These are phyloP conservation scores for Diddensiella caesifluorescens DNA, from an alignment of 805 yeast genomes.

Conservation along the genomic window DNA sequence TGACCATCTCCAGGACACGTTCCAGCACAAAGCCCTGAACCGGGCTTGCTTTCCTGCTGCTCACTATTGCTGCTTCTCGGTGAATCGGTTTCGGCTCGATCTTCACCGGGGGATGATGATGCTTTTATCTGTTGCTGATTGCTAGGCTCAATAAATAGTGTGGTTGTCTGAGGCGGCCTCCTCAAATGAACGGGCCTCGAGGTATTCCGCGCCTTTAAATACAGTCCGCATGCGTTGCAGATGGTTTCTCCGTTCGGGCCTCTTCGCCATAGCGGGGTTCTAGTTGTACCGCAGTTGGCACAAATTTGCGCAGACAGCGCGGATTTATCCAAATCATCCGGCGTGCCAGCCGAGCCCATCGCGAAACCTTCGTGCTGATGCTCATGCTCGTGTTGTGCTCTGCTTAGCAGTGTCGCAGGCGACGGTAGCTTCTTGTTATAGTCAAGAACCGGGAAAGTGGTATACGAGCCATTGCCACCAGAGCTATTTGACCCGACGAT, in stretches of 20 bases:
- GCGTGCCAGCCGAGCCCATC: no score
- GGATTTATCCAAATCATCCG: no score
- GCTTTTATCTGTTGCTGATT: not conserved
- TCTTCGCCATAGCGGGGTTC: slow-evolving; percentile 93
- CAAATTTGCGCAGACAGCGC: slow-evolving; percentile 47
- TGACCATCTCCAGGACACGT: slow-evolving; percentile 71
- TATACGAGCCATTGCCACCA: not conserved
- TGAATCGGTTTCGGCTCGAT: not conserved
- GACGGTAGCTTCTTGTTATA: not conserved
- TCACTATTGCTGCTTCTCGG: not conserved
- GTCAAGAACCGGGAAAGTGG: not conserved
- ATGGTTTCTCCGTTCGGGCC: slow-evolving; percentile 87
- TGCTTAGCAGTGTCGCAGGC: not conserved
- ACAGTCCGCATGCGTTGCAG: slow-evolving; percentile 95
- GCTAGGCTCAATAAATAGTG: slow-evolving; percentile 25
- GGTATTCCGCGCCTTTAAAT: slow-evolving; percentile 52
- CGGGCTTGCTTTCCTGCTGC: not conserved
- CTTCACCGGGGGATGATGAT: slow-evolving; percentile 1
- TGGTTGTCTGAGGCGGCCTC: slow-evolving; percentile 49
- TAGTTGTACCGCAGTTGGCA: slow-evolving; percentile 84
- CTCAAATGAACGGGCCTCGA: slow-evolving; percentile 61
- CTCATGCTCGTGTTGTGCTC: no score
- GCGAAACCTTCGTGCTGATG: no score
- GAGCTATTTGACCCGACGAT: no score
- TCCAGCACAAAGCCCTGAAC: slow-evolving; percentile 34